phyloP scores from a whole-genome alignment of 1,284 basidiomycete species.

The Ustilago esculenta region DNA sequence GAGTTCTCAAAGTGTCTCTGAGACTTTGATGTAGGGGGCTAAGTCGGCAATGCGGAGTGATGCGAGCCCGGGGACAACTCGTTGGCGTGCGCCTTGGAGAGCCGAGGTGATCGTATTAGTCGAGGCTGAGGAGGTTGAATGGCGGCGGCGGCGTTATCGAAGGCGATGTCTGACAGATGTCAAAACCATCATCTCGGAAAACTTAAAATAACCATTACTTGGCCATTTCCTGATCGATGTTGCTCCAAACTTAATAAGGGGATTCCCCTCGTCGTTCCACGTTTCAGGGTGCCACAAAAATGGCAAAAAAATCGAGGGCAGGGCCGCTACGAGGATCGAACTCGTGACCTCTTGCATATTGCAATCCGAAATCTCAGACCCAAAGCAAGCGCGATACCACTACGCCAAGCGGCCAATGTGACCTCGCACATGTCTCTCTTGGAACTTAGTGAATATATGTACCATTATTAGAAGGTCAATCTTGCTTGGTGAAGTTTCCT shows the following conservation, averaged over 20 bases:
- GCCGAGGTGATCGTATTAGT: too few relatives aligned
- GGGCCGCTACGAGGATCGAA: constrained; percentile 56
- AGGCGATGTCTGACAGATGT: too few relatives aligned
- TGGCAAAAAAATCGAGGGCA: constrained; percentile 3
- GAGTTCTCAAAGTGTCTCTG: background rate
- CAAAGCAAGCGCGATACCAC: constrained; percentile 57
- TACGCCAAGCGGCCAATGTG: constrained; percentile 49
- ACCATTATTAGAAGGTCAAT: too few relatives aligned
- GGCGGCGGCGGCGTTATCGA: too few relatives aligned
- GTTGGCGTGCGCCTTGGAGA: background rate
- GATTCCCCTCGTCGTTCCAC: background rate
- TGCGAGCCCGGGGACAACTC: background rate
- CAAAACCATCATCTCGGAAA: background rate
- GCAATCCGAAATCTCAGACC: constrained; percentile 5
- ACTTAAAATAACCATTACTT: constrained; percentile 5
- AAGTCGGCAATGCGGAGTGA: background rate
- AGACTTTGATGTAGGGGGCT: too few relatives aligned
- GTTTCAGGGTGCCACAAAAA: constrained; percentile 9
- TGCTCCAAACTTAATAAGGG: background rate
- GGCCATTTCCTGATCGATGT: background rate
- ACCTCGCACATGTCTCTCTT: background rate
- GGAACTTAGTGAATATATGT: background rate
- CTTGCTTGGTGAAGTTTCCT: too few relatives aligned
- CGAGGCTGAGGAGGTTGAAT: too few relatives aligned
- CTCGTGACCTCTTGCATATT: constrained; percentile 53